Percentiles rank a stretch among this genome's conserved stretches.
These are phyloP conservation scores for Fusarium xyrophilum DNA, from an alignment of 2,329 filamentous ascomycete species.

Conservation along the genomic window DNA sequence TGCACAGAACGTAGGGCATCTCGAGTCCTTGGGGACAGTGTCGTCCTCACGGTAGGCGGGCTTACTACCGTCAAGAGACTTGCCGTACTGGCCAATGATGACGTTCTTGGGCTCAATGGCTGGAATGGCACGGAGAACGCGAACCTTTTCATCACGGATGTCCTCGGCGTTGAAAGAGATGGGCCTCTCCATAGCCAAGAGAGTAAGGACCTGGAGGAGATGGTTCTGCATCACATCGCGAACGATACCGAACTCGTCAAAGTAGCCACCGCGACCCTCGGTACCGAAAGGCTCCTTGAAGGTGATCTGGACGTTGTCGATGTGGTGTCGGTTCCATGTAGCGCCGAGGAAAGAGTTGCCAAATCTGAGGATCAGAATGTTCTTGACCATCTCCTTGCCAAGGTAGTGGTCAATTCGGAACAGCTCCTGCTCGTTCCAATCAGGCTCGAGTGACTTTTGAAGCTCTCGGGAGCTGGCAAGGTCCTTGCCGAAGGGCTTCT, in stretches of 20 bases:
- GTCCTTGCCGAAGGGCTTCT: constrained; percentile 99
- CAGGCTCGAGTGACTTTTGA: constrained; percentile 91
- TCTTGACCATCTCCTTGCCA: constrained; percentile 99
- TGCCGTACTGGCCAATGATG: constrained; percentile 98
- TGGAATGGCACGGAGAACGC: constrained; percentile 91
- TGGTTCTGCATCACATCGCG: constrained; percentile 99
- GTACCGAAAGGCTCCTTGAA: constrained; percentile 99
- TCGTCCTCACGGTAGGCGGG: constrained; percentile 98
- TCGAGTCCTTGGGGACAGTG: constrained; percentile 94
- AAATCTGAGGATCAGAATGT: constrained; percentile 96
- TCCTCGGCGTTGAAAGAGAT: constrained; percentile 98
- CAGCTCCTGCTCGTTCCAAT: constrained; percentile 99
- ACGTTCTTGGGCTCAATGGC: constrained; percentile 99
- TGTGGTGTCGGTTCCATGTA: constrained; percentile 99
- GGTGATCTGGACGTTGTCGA: constrained; percentile 98
- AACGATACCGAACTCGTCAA: constrained; percentile 99
- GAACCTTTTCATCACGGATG: constrained; percentile 97
- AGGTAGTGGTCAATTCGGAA: constrained; percentile 99
- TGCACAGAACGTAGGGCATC: constrained; percentile 97
- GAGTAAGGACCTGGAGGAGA: constrained; percentile 91
- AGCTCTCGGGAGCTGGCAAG: constrained; percentile 91
- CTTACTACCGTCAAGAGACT: constrained; percentile 94
- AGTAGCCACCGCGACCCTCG: constrained; percentile 96
- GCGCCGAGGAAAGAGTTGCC: constrained; percentile 99
- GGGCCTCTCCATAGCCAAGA: constrained; percentile 96